Evolutionary conservation across 495 filamentous ascomycete species (phyloP).

Genomic region (Penicillium herquei): DNA sequence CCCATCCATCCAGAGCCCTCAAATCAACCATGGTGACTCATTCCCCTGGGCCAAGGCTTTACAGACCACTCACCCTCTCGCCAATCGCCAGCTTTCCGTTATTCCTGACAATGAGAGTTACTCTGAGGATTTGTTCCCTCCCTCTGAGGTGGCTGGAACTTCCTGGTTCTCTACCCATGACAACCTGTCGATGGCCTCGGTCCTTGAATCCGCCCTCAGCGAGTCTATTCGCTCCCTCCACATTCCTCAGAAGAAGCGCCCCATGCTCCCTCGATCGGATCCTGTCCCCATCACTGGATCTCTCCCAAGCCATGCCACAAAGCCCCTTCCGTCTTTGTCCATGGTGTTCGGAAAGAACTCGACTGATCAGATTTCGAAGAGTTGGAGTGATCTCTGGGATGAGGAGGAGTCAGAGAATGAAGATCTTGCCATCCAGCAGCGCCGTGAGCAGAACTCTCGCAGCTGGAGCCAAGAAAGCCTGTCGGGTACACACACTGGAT

Average conservation of each 20-base stretch:
- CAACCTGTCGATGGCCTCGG: conserved; percentile 75
- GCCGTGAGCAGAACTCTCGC: conserved; percentile 73
- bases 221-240: conserved; percentile 64
- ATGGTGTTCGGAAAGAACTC: conserved; percentile 75
- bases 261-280: conserved; percentile 44
- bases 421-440: conserved; percentile 52
- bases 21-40: conserved; percentile 70
- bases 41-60: conserved; percentile 97
- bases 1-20: conserved; percentile 88
- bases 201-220: conserved; percentile 72
- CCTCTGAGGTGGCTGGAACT: conserved; percentile 65
- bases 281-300: conserved; percentile 70
- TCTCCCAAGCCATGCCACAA: conserved; percentile 68
- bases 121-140: conserved; percentile 85
- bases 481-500: conserved; percentile 16
- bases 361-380: conserved; percentile 77
- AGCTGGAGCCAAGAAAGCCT: conserved; percentile 80
- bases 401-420: conserved; percentile 74
- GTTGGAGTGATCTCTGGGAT: conserved; percentile 96
- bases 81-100: conserved; percentile 79
- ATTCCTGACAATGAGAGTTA: conserved; percentile 79
- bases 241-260: conserved; percentile 38
- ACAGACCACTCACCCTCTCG: conserved; percentile 70
- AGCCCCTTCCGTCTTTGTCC: conserved; percentile 64
- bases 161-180: conserved; percentile 73